Conservation (phyloP, 345 rosid species). For the Populus ilicifolia region DNA sequence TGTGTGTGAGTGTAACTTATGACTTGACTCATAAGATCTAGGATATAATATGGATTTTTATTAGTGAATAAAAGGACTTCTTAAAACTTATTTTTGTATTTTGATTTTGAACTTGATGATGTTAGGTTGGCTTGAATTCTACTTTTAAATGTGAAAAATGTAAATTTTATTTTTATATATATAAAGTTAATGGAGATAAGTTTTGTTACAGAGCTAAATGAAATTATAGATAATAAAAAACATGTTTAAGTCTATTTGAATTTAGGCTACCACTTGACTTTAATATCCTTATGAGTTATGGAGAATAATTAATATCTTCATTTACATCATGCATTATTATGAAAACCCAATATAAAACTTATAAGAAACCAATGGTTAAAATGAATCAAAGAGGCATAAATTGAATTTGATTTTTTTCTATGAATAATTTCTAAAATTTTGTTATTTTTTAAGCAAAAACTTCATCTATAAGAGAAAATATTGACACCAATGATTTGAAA, state of each 20-base stretch:
- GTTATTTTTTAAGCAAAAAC: not conserved
- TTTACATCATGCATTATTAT: not conserved
- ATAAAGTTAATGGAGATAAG: not conserved
- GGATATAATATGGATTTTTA: not conserved
- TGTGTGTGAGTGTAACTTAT: too few relatives aligned
- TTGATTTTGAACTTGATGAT: not conserved
- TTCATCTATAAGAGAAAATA: too few relatives aligned
- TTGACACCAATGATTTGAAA: not conserved
- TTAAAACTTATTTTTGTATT: too few relatives aligned
- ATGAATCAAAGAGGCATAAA: not conserved
- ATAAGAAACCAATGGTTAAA: not conserved
- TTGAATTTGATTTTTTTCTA: not conserved
- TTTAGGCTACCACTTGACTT: too few relatives aligned
- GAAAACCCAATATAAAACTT: accelerated
- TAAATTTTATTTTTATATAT: too few relatives aligned
- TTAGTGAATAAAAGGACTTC: too few relatives aligned
- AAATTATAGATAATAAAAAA: too few relatives aligned
- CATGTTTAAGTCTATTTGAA: not conserved
- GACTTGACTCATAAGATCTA: too few relatives aligned
- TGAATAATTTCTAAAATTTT: not conserved
- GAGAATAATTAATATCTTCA: not conserved
- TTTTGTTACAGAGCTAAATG: not conserved
- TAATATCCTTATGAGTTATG: too few relatives aligned
- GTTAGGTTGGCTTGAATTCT: not conserved
- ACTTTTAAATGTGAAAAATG: too few relatives aligned